Evolutionary conservation across 306 rosid species (phyloP), one percentile per base, ranked within the genome.

Genomic region (Canavalia gladiata): DNA sequence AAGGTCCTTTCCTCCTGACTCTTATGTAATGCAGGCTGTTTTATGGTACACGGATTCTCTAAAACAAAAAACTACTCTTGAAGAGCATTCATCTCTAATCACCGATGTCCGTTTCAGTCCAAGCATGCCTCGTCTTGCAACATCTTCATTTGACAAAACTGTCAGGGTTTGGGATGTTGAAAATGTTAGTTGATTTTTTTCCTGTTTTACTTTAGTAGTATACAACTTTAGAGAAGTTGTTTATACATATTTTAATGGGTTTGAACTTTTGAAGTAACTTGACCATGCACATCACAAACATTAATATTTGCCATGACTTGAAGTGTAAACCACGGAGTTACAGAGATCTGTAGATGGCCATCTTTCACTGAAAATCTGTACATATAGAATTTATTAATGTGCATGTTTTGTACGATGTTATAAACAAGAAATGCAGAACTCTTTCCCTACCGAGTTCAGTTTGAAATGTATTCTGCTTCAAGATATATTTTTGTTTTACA

Each of bases 161-260:
- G 98, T 96, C 84, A 74, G 98, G 88, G 98, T 96, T 84, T 96
- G 99, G 99, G 99, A 93, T 81, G 96, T 90, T 59, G 99, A 96
- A 49, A 96, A 89, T 88, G 99, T 93, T 59, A 96, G 97, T 93
- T 34, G 29, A 87, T 74, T 35, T 5, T 58, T 78, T 45, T 37
- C 64, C 7, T 66, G 39, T 71, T 62, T 80, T 41, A 54, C 83
- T 71, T 8, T 56, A 28, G 35, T 68, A 31, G 39, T 60, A 45
- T 62, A 18, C 43, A 8, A n/a, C 33, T 72, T 75, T 57, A n/a
- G 49, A 28, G 55, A 72, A 72, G 46, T 9, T 63, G 41, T 33
- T 37, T 62, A 30, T 64, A 8, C 33, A 49, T 47, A 34, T 80
- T 75, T 58, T 30, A 12, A 51, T 49, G 56, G 29, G 55, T 80